Percentiles rank a stretch among this genome's conserved stretches.
Conservation (phyloP, 1,139 yeast genomes). For the Lodderomyces theae region DNA sequence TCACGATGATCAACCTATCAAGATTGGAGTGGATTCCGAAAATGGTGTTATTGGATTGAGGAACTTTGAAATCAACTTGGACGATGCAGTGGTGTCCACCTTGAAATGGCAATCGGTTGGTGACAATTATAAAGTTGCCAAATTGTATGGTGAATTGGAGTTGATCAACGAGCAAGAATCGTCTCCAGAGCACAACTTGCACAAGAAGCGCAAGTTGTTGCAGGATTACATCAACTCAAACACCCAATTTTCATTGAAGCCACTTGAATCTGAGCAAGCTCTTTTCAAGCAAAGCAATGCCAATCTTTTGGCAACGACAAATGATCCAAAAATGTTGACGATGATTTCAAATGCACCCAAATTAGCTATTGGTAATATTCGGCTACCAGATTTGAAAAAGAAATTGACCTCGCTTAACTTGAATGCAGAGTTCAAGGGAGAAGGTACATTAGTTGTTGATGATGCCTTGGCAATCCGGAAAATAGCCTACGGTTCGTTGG, state of each 20-base stretch:
- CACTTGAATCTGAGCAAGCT: conserved; percentile 16
- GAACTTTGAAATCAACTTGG: conserved; percentile 70
- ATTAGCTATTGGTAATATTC: conserved; percentile 84
- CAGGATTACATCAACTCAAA: conserved; percentile 33
- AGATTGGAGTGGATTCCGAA: conserved; percentile 48
- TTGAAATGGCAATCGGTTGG: conserved; percentile 84
- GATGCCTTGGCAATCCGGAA: conserved; percentile 74
- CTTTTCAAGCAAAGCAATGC: background rate
- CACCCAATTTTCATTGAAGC: conserved; percentile 38
- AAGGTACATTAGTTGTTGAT: conserved; percentile 87
- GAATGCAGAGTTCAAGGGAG: conserved; percentile 86
- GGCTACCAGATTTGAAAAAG: conserved; percentile 76
- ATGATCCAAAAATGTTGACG: conserved; percentile 11
- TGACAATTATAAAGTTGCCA: conserved; percentile 80
- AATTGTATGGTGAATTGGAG: conserved; percentile 70
- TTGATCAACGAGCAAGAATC: conserved; percentile 30
- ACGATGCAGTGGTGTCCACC: conserved; percentile 58
- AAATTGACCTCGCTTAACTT: conserved; percentile 57
- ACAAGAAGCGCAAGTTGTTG: conserved; percentile 20
- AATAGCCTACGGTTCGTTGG: conserved; percentile 42
- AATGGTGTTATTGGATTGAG: conserved; percentile 36
- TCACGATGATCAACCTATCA: conserved; percentile 39
- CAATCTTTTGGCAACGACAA: conserved; percentile 10
- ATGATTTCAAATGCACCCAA: conserved; percentile 28
- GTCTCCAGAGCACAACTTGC: too few relatives aligned